Percentiles rank a stretch among this genome's conserved stretches.
phyloP scores from a whole-genome alignment of 139 green algal genomes.

The Chlorella sp. region DNA sequence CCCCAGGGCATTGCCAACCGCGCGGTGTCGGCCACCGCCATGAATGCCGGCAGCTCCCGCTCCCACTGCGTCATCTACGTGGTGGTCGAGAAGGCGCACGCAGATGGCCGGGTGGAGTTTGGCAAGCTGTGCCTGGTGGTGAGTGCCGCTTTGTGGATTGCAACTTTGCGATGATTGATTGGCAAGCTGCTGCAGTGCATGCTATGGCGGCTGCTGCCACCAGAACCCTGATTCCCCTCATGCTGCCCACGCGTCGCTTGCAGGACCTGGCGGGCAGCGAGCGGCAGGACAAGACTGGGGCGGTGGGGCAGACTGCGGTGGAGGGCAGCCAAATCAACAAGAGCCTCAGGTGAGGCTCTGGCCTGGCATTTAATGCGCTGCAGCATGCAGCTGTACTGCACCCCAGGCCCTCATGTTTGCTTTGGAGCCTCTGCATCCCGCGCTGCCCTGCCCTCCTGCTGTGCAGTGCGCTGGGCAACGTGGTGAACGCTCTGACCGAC shows the following conservation, averaged over 20 bases:
- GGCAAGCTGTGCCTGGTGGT: conserved; percentile 78
- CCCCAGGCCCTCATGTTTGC: too few species aligned
- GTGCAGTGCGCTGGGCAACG: too few species aligned
- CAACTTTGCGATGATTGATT: not conserved
- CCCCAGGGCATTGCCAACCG: conserved; percentile 18
- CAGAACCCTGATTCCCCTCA: not conserved
- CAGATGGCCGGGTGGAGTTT: conserved; percentile 50
- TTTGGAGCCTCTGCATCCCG: too few species aligned
- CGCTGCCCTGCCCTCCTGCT: too few species aligned
- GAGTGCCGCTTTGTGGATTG: too few species aligned
- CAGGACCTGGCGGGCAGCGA: conserved; percentile 84
- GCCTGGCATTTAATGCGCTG: conserved; percentile 75
- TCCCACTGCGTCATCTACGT: conserved; percentile 80
- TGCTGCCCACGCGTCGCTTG: not conserved
- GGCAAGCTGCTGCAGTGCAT: not conserved
- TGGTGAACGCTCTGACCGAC: not conserved
- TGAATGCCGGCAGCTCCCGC: conserved; percentile 59
- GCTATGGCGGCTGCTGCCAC: not conserved
- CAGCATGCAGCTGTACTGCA: too few species aligned
- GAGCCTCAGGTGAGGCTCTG: conserved; percentile 63
- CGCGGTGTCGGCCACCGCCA: conserved; percentile 34
- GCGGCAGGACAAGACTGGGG: conserved; percentile 66
- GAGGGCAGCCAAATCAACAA: conserved; percentile 89
- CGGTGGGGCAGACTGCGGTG: conserved; percentile 55
- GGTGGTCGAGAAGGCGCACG: conserved; percentile 52